Evolutionary conservation across 1,284 basidiomycete genomes (phyloP).

Genomic region (Cerioporus squamosus): DNA sequence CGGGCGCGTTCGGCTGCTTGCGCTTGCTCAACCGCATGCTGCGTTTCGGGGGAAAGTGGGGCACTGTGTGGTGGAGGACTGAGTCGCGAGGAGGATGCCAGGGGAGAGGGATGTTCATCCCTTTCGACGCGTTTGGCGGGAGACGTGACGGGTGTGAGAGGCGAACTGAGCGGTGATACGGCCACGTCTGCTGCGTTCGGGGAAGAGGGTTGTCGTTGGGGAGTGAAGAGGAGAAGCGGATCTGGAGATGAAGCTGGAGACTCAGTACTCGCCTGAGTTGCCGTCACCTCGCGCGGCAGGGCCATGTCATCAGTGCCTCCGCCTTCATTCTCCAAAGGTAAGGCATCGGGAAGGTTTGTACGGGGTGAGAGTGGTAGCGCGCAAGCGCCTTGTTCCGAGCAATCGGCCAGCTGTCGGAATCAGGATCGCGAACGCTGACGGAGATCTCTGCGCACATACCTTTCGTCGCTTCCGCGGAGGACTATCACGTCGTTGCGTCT

Average conservation of each 20-base stretch:
- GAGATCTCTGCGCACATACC: not conserved
- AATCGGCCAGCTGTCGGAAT: not conserved
- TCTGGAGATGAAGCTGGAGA: constrained; percentile 19
- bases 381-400: not conserved
- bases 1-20: constrained; percentile 19
- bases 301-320: not conserved
- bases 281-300: no score
- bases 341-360: not conserved
- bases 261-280: constrained; percentile 2
- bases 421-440: not conserved
- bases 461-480: constrained; percentile 19
- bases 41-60: not conserved
- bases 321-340: not conserved
- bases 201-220: not conserved
- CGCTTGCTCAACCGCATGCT: constrained; percentile 5
- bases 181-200: not conserved
- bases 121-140: not conserved
- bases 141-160: constrained; percentile 18
- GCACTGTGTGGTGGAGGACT: not conserved
- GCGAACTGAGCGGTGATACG: constrained; percentile 12
- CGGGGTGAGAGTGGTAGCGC: not conserved
- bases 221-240: constrained; percentile 18
- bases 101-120: not conserved
- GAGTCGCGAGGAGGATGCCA: not conserved
- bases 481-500: not conserved